phyloP scores from a whole-genome alignment of 805 yeast species.

The Yueomyces sp. region DNA sequence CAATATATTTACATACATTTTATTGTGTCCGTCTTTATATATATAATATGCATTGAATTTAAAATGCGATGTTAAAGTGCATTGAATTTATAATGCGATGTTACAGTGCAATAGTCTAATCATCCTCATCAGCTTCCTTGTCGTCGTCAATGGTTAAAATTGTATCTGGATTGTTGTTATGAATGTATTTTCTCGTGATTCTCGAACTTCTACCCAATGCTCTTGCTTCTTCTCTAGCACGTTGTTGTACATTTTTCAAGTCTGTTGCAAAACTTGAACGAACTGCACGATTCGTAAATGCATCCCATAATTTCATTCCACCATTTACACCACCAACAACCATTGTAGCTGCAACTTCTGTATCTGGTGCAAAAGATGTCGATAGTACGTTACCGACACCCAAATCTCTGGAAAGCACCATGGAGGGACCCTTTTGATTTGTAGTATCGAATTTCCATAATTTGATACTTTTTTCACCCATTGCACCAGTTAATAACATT shows the following conservation, averaged over 20 bases:
- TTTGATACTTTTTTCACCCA: slow-evolving; percentile 78
- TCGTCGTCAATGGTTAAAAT: slow-evolving; percentile 53
- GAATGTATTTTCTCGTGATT: slow-evolving; percentile 59
- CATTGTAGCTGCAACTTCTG: slow-evolving; percentile 72
- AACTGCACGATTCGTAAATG: slow-evolving; percentile 68
- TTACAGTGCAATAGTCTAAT: background rate
- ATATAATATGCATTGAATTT: no score
- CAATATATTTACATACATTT: no score
- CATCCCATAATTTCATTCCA: slow-evolving; percentile 85
- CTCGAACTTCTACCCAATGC: slow-evolving; percentile 50
- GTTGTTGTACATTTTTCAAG: slow-evolving; percentile 37
- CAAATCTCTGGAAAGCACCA: slow-evolving; percentile 83
- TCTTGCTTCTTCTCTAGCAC: slow-evolving; percentile 46
- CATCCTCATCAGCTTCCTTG: slow-evolving; percentile 35
- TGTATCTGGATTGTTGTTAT: slow-evolving; percentile 34
- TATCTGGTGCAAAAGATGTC: slow-evolving; percentile 72
- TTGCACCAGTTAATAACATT: slow-evolving; percentile 72
- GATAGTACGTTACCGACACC: slow-evolving; percentile 89
- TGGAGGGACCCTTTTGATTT: slow-evolving; percentile 45
- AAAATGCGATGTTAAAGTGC: no score
- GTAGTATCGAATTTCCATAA: slow-evolving; percentile 59
- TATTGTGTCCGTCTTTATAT: no score
- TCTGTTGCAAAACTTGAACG: slow-evolving; percentile 54
- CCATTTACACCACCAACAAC: slow-evolving; percentile 80
- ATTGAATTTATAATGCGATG: no score